Evolutionary conservation across 768 basidiomycete genomes (phyloP), one percentile per base, ranked within the genome.

Genomic region (Agaricus blazei): DNA sequence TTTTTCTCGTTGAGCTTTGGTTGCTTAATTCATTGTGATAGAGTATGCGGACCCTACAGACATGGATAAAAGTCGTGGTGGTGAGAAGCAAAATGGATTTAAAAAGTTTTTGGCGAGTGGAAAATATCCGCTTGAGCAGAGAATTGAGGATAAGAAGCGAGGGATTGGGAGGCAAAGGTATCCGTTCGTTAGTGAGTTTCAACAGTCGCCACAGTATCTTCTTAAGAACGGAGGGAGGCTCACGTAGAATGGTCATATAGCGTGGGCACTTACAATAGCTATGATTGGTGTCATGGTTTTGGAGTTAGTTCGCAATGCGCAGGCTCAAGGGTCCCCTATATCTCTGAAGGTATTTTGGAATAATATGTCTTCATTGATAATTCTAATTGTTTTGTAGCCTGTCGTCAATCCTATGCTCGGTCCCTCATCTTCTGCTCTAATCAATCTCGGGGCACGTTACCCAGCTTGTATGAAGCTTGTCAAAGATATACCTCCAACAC

Each of bases 391-490:
- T 24, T 3, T 46, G 19, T 55, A 92, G 87, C 91, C 91, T 23
- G 77, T 80, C 3, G 81, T 93, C 51, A 96, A 95, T 63, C 85
- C 85, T 3, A 92, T 96, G 91, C 76, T 98, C 15, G 96, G 96
- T 2, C 96, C 96, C 3, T 88, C 90, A 0, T 81, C 79, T 47
- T 85, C 85, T 45, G 92, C 87, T 2, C 74, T 98, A 12, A 91
- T 98, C 56, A 82, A 88, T 62, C 73, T 92, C 49, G 95, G 95
- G 2, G 93, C 96, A 24, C 88, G 96, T 27, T 97, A 94, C 65
- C 90, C 91, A 12, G 89, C 94, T 0, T 96, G 93, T 62, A 95
- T 95, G 90, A 94, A 93, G 65, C 61, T 68, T 4, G 83, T 93
- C 6, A 60, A 69, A 29, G 76, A 70, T 9, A 68, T 91, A 9